These are phyloP conservation scores for Petrea volubilis DNA, from an alignment of 257 asterid species.

Conservation along the genomic window DNA sequence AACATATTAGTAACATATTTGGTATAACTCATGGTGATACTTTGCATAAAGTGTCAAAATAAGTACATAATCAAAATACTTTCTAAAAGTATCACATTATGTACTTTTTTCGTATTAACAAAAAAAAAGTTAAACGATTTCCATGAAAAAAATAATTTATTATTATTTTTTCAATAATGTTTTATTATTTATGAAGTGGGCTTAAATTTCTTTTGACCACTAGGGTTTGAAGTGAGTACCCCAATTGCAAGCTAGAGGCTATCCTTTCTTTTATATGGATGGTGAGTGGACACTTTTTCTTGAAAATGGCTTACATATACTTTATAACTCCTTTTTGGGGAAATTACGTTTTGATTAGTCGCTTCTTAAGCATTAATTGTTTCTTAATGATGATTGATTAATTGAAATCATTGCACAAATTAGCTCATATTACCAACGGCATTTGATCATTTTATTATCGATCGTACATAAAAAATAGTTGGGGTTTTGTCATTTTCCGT, in stretches of 20 bases:
- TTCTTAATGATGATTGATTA: too few relatives aligned
- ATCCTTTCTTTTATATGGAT: constrained; percentile 44
- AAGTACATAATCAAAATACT: too few relatives aligned
- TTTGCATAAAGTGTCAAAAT: too few relatives aligned
- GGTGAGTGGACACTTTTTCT: constrained; percentile 66
- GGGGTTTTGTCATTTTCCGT: too few relatives aligned
- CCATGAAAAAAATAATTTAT: neutral
- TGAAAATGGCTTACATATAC: constrained; percentile 39
- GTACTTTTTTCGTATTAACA: too few relatives aligned
- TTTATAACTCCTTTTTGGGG: constrained; percentile 5
- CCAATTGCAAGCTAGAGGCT: constrained; percentile 17
- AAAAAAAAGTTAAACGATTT: neutral
- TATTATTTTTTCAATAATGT: neutral
- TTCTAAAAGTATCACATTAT: too few relatives aligned
- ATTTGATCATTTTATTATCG: too few relatives aligned
- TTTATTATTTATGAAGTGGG: constrained; percentile 43
- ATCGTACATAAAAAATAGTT: too few relatives aligned
- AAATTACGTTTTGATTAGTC: neutral
- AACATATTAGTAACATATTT: too few relatives aligned
- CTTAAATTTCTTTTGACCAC: constrained; percentile 35
- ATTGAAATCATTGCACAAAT: too few relatives aligned
- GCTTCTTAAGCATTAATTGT: neutral
- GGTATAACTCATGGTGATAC: too few relatives aligned
- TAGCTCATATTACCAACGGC: too few relatives aligned
- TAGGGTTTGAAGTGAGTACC: constrained; percentile 48